Evolutionary conservation across 2,329 filamentous ascomycete species (phyloP).

Genomic region (Aaosphaeria pasadenensis): DNA sequence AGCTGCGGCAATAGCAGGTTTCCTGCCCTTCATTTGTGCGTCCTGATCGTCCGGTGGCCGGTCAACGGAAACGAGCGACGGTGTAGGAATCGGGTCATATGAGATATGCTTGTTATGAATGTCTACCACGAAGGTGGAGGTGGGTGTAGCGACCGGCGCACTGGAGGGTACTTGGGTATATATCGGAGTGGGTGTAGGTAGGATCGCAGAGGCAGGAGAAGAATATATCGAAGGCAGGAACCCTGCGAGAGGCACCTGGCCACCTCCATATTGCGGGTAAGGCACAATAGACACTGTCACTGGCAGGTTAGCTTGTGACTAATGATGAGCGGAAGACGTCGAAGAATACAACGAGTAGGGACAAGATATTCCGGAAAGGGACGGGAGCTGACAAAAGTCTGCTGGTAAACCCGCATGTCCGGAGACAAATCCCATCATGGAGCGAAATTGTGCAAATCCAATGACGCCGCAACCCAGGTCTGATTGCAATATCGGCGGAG

Average conservation of each 20-base stretch:
- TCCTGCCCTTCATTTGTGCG: conserved; percentile 35
- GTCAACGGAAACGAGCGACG: conserved; percentile 12
- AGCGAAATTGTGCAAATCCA: no score
- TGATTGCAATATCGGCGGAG: no score
- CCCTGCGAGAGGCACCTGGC: conserved; percentile 31
- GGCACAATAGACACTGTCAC: conserved; percentile 33
- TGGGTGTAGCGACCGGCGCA: conserved; percentile 27
- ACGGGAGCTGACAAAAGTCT: no score
- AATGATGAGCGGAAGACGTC: not conserved
- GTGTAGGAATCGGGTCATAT: conserved; percentile 15
- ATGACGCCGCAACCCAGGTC: no score
- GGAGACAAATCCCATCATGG: no score
- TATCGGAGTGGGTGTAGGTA: conserved; percentile 24
- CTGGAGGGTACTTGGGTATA: conserved; percentile 12
- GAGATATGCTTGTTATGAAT: conserved; percentile 23
- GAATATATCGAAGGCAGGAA: conserved; percentile 22
- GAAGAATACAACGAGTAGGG: no score
- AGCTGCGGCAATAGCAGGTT: conserved; percentile 29
- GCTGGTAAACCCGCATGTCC: no score
- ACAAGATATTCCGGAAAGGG: no score
- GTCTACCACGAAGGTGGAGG: conserved; percentile 22
- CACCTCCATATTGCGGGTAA: conserved; percentile 32
- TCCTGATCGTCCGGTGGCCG: conserved; percentile 14
- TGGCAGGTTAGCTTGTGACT: conserved; percentile 1
- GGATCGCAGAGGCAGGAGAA: conserved; percentile 15